phyloP scores from a whole-genome alignment of 108 stramenopile genomes.

The Fragilariopsis cylindrus region DNA sequence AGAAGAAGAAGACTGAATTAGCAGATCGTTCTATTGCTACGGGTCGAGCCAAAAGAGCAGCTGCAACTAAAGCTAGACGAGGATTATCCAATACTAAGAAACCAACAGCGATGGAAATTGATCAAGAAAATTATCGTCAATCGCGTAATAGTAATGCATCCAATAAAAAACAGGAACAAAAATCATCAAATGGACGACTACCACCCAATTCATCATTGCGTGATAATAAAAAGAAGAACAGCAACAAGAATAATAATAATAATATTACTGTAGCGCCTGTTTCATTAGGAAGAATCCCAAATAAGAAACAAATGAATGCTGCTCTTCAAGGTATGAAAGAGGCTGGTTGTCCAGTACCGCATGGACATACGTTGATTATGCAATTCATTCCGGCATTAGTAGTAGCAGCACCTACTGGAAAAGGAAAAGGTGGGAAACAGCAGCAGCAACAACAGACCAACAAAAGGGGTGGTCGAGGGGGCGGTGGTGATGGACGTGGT shows the following conservation, averaged over 20 bases:
- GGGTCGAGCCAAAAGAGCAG: slow-evolving; percentile 71
- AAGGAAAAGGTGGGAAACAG: background rate
- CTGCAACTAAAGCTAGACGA: slow-evolving; percentile 52
- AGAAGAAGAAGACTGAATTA: slow-evolving; percentile 33
- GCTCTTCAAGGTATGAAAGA: slow-evolving; percentile 74
- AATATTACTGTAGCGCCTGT: slow-evolving; percentile 5
- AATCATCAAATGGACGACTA: slow-evolving; percentile 25
- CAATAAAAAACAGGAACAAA: slow-evolving; percentile 29
- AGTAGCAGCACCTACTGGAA: background rate
- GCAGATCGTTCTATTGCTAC: slow-evolving; percentile 63
- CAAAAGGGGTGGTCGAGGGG: no score
- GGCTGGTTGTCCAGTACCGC: slow-evolving; percentile 64
- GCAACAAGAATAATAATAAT: slow-evolving; percentile 13
- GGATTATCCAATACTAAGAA: slow-evolving; percentile 41
- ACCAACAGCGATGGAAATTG: slow-evolving; percentile 63
- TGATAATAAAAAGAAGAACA: slow-evolving; percentile 16
- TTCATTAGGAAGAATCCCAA: slow-evolving; percentile 30
- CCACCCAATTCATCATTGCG: slow-evolving; percentile 28
- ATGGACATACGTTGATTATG: slow-evolving; percentile 79
- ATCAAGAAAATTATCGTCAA: slow-evolving; percentile 65
- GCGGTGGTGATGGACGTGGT: no score
- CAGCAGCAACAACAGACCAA: background rate
- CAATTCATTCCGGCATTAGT: slow-evolving; percentile 56
- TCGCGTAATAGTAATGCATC: slow-evolving; percentile 22
- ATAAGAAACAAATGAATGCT: slow-evolving; percentile 63